These are phyloP conservation scores for Calvatia gigantea DNA, from an alignment of 768 basidiomycete genomes.

Conservation along the genomic window DNA sequence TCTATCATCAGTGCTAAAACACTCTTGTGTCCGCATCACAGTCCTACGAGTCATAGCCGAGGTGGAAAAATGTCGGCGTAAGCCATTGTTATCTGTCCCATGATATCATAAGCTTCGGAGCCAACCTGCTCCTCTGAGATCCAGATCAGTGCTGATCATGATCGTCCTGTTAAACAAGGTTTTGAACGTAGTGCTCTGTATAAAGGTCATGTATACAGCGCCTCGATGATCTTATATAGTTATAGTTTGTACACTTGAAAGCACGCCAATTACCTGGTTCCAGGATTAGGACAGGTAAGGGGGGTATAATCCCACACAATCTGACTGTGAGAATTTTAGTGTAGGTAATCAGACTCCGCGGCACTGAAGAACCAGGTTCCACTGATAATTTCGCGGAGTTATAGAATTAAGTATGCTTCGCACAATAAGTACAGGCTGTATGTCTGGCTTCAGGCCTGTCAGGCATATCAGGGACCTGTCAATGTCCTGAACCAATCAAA, in stretches of 20 bases:
- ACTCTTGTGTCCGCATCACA: conserved; percentile 42
- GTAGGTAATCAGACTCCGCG: conserved; percentile 4
- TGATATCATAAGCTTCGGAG: conserved; percentile 2
- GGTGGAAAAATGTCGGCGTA: not conserved
- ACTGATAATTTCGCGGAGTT: too few relatives aligned
- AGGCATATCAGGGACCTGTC: not conserved
- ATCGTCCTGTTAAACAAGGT: conserved; percentile 5
- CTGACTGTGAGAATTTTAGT: conserved; percentile 1
- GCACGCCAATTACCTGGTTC: conserved; percentile 2
- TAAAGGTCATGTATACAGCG: not conserved
- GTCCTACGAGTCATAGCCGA: too few relatives aligned
- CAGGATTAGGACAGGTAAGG: not conserved
- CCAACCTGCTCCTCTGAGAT: not conserved
- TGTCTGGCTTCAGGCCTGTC: too few relatives aligned
- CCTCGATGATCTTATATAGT: conserved; percentile 1
- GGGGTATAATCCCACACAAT: not conserved
- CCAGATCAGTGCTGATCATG: conserved; percentile 9
- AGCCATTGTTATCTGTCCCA: not conserved
- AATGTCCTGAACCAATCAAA: not conserved
- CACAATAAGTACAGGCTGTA: too few relatives aligned
- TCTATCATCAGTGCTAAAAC: conserved; percentile 29
- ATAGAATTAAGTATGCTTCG: too few relatives aligned
- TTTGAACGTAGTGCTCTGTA: conserved; percentile 1
- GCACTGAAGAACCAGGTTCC: not conserved
- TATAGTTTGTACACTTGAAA: not conserved